phyloP scores from a whole-genome alignment of 768 basidiomycete species.

The Pleurotus giganteus region DNA sequence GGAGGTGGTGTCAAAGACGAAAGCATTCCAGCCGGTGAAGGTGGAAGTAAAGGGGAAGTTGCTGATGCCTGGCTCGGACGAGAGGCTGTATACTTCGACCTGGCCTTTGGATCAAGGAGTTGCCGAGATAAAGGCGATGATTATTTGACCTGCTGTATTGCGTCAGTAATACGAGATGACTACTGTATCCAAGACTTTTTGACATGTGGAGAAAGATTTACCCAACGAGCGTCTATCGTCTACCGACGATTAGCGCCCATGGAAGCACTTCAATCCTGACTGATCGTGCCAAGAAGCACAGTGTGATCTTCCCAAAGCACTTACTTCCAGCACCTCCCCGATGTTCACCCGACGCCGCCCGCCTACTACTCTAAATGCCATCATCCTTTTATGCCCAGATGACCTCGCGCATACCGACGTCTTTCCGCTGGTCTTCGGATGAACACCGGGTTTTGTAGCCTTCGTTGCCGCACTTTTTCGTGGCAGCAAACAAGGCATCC shows the following conservation, averaged over 20 bases:
- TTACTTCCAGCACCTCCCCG: not conserved
- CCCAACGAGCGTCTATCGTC: not conserved
- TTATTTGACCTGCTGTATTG: not conserved
- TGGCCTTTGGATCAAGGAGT: slow-evolving; percentile 9
- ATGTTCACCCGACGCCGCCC: not conserved
- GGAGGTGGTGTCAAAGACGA: slow-evolving; percentile 2
- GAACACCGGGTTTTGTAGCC: slow-evolving; percentile 1
- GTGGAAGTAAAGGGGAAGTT: slow-evolving; percentile 4
- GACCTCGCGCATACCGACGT: slow-evolving; percentile 7
- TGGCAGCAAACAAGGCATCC: not conserved
- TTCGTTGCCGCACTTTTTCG: not conserved
- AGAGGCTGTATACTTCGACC: not conserved
- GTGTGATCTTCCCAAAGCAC: not conserved
- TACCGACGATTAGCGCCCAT: not conserved
- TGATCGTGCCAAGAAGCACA: not conserved
- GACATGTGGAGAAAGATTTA: not conserved
- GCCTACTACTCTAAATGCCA: not conserved
- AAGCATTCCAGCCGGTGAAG: not conserved
- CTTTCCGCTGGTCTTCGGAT: slow-evolving; percentile 7
- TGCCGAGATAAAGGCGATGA: slow-evolving; percentile 4
- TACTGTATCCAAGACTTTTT: slow-evolving; percentile 2
- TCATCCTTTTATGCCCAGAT: slow-evolving; percentile 4
- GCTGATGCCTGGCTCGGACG: slow-evolving; percentile 1
- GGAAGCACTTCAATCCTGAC: not conserved
- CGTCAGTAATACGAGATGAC: not conserved